Evolutionary conservation across 106 monocot genomes (phyloP).

Genomic region (Vanilla planifolia): DNA sequence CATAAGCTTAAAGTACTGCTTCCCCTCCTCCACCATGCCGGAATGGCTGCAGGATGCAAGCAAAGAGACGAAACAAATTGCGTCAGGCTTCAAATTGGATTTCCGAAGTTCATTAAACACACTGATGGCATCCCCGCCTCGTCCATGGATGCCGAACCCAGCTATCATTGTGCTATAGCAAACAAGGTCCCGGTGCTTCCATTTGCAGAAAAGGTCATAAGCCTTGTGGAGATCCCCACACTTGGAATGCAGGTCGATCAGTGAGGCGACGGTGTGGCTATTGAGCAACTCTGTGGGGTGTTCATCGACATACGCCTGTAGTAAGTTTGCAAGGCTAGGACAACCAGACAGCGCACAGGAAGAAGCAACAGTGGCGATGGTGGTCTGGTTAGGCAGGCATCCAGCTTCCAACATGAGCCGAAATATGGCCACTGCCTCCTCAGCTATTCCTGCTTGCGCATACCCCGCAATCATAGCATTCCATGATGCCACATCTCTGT

Average conservation of each 20-base stretch:
- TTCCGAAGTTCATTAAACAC: slow-evolving; percentile 15
- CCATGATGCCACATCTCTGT: slow-evolving; percentile 26
- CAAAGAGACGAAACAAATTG: slow-evolving; percentile 27
- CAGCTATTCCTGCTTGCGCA: slow-evolving; percentile 8
- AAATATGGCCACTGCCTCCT: slow-evolving; percentile 22
- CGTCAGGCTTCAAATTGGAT: slow-evolving; percentile 14
- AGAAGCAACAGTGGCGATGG: slow-evolving; percentile 24
- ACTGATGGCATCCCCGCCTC: slow-evolving; percentile 13
- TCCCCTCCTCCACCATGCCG: slow-evolving; percentile 23
- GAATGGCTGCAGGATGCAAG: slow-evolving; percentile 22
- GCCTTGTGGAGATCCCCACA: slow-evolving; percentile 22
- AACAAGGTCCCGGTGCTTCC: slow-evolving; percentile 25
- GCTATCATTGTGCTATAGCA: slow-evolving; percentile 28
- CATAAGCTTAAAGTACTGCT: slow-evolving; percentile 17
- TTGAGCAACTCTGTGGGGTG: slow-evolving; percentile 12
- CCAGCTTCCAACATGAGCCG: slow-evolving; percentile 1
- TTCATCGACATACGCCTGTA: slow-evolving; percentile 16
- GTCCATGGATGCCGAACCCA: slow-evolving; percentile 31
- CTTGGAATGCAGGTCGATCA: slow-evolving; percentile 26
- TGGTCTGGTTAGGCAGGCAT: slow-evolving; percentile 20
- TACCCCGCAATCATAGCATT: slow-evolving; percentile 35
- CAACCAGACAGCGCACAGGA: slow-evolving; percentile 16
- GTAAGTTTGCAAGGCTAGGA: slow-evolving; percentile 11
- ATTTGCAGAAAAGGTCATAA: slow-evolving; percentile 14
- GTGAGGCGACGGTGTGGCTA: slow-evolving; percentile 24